A percentile compares a stretch with the other conserved stretches of the same genome.
phyloP scores from a whole-genome alignment of 225 moss, liverwort and hornwort genomes.

The Anthoceros angustus region DNA sequence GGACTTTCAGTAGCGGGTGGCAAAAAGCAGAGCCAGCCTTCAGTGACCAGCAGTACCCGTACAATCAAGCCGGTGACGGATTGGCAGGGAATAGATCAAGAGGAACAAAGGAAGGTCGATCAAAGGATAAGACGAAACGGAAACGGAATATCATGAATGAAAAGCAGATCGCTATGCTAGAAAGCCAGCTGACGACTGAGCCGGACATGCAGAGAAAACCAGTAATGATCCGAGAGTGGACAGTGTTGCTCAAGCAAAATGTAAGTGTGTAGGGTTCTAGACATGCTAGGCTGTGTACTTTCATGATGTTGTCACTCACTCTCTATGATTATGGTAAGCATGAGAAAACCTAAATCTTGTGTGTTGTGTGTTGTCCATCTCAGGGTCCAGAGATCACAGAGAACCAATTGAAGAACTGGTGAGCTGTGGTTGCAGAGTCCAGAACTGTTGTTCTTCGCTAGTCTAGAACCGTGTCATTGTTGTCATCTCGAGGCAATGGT shows the following conservation, averaged over 20 bases:
- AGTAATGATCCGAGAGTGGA: constrained; percentile 65
- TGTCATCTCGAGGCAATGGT: constrained; percentile 7
- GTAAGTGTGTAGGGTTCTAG: constrained; percentile 23
- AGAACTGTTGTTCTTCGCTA: neutral
- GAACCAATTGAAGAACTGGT: constrained; percentile 99
- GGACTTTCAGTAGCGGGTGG: neutral
- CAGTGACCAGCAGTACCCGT: constrained; percentile 15
- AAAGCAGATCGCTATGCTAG: constrained; percentile 66
- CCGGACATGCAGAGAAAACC: constrained; percentile 98
- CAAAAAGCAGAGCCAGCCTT: neutral
- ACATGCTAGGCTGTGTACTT: neutral
- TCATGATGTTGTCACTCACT: neutral
- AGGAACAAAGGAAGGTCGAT: constrained; percentile 51
- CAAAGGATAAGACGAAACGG: constrained; percentile 30
- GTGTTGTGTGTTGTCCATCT: constrained; percentile 17
- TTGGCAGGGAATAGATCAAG: constrained; percentile 57
- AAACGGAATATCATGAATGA: constrained; percentile 99
- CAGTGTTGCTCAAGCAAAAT: constrained; percentile 57
- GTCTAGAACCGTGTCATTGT: neutral
- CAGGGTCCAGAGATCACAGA: constrained; percentile 98
- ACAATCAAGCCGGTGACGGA: constrained; percentile 66
- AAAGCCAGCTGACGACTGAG: constrained; percentile 62
- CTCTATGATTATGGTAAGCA: neutral
- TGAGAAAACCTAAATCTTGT: constrained; percentile 1
- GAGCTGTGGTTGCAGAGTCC: constrained; percentile 15